A percentile compares a stretch with the other conserved stretches of the same genome.
Evolutionary conservation across 2,329 filamentous ascomycete species (phyloP).

Genomic region (Ophiostoma piceae): DNA sequence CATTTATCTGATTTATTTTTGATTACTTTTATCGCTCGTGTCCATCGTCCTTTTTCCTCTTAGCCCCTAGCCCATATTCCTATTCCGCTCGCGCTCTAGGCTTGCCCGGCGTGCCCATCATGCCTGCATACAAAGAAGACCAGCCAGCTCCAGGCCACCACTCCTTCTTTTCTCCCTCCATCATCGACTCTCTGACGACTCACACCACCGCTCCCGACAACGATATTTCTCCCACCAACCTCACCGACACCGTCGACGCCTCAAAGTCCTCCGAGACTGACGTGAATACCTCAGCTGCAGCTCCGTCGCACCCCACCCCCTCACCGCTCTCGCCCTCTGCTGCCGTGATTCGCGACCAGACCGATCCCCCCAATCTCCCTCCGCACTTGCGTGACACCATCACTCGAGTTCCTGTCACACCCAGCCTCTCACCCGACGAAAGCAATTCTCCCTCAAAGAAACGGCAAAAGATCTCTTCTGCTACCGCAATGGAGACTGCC

Average conservation of each 20-base stretch:
- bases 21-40: slow-evolving; percentile 7
- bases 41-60: slow-evolving; percentile 14
- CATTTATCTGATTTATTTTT: not conserved
- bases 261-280: not conserved
- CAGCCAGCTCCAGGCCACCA: slow-evolving; percentile 18
- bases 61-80: slow-evolving; percentile 5
- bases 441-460: slow-evolving; percentile 37
- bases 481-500: slow-evolving; percentile 36
- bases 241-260: not conserved
- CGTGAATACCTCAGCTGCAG: not conserved
- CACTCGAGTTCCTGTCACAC: slow-evolving; percentile 40
- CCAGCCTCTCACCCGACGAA: slow-evolving; percentile 35
- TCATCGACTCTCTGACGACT: not conserved
- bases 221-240: not conserved
- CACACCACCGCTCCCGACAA: not conserved
- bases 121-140: slow-evolving; percentile 17
- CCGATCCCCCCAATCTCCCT: slow-evolving; percentile 29
- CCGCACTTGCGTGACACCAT: slow-evolving; percentile 35
- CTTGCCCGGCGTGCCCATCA: slow-evolving; percentile 9
- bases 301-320: slow-evolving; percentile 10
- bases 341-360: slow-evolving; percentile 11
- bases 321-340: slow-evolving; percentile 18
- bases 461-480: slow-evolving; percentile 30
- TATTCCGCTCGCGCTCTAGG: slow-evolving; percentile 17
- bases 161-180: slow-evolving; percentile 4